Percentiles rank a stretch among this genome's conserved stretches.
Conservation (phyloP, 306 rosid species). For the Quercus aquifolioides region DNA sequence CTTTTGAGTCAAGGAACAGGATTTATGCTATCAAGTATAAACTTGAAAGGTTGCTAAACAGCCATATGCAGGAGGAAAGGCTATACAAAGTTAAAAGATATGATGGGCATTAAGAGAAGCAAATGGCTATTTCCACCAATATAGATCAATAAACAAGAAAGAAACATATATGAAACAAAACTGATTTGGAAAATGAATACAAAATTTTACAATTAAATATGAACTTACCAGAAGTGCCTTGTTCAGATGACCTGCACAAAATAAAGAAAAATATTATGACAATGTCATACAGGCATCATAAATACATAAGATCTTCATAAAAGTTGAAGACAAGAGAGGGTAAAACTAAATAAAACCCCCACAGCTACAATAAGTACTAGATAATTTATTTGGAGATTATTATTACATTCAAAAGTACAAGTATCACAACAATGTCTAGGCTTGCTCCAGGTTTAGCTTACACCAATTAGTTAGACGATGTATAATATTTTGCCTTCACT, state of each 20-base stretch:
- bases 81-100: background rate
- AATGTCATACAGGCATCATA: background rate
- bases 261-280: slow-evolving; percentile 24
- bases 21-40: background rate
- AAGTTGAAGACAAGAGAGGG: background rate
- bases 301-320: background rate
- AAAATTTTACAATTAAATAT: slow-evolving; percentile 15
- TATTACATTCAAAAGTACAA: no score
- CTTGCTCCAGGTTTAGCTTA: background rate
- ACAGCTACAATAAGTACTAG: background rate
- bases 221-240: slow-evolving; percentile 69
- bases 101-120: no score
- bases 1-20: background rate
- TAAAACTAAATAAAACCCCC: background rate
- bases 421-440: no score
- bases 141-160: background rate
- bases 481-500: background rate
- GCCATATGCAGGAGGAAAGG: background rate
- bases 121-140: background rate
- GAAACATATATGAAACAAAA: background rate
- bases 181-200: slow-evolving; percentile 1
- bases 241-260: slow-evolving; percentile 64
- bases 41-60: background rate
- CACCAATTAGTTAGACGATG: background rate
- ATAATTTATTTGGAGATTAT: background rate